These are phyloP conservation scores for Gardenia jasminoides DNA, from an alignment of 257 asterid species.

Conservation along the genomic window DNA sequence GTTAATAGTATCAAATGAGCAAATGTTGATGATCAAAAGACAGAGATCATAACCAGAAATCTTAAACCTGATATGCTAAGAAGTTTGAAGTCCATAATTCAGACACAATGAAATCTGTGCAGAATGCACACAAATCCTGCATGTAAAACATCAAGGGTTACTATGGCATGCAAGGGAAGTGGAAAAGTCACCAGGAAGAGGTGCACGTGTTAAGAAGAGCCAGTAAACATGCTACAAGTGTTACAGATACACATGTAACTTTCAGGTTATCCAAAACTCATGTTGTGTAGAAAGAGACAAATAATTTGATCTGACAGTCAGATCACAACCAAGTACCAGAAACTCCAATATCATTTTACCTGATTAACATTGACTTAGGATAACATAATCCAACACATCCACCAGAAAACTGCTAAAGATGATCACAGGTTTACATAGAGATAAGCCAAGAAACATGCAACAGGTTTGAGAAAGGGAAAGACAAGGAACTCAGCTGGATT, in stretches of 20 bases:
- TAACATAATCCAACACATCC: too few species aligned
- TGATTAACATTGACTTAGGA: too few species aligned
- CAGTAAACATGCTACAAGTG: not conserved
- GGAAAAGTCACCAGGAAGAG: slow-evolving; percentile 9
- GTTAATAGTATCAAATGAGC: slow-evolving; percentile 15
- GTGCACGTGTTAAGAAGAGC: not conserved
- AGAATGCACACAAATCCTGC: slow-evolving; percentile 93
- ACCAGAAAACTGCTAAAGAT: too few species aligned
- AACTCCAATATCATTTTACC: too few species aligned
- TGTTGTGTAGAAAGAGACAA: not conserved
- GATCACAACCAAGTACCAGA: too few species aligned
- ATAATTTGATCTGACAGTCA: too few species aligned
- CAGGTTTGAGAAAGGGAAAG: too few species aligned
- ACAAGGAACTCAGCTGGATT: too few species aligned
- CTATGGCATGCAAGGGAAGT: slow-evolving; percentile 20
- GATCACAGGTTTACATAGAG: too few species aligned
- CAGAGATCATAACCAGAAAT: slow-evolving; percentile 4
- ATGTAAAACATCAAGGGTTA: slow-evolving; percentile 25
- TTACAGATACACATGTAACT: too few species aligned
- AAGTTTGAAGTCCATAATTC: slow-evolving; percentile 96
- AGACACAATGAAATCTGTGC: slow-evolving; percentile 93
- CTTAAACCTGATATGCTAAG: slow-evolving; percentile 83
- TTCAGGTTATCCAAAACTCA: not conserved
- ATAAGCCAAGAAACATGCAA: too few species aligned
- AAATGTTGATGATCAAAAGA: not conserved